Conservation (phyloP, 164 flowering plant species). For the Vitis labrusca region DNA sequence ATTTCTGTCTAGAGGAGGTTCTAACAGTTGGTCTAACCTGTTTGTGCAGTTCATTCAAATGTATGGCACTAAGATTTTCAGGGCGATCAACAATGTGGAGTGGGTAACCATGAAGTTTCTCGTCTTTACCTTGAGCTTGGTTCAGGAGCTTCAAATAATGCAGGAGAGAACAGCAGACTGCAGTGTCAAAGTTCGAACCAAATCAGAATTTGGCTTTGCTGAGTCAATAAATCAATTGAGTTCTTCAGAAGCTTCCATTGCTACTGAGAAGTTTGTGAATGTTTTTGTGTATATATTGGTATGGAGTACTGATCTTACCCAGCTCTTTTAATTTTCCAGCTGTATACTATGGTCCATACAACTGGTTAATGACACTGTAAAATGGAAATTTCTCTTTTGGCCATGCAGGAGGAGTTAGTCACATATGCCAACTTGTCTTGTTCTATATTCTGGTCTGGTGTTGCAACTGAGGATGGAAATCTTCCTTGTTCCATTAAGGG, state of each 20-base stretch:
- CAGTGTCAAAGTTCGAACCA: slow-evolving; percentile 17
- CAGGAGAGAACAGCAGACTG: slow-evolving; percentile 30
- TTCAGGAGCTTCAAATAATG: slow-evolving; percentile 62
- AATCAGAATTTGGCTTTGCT: slow-evolving; percentile 19
- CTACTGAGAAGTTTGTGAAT: slow-evolving; percentile 37
- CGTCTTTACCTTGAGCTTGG: slow-evolving; percentile 53
- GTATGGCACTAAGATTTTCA: slow-evolving; percentile 39
- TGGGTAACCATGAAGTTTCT: slow-evolving; percentile 63
- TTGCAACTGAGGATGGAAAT: slow-evolving; percentile 19
- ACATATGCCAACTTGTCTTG: slow-evolving; percentile 56
- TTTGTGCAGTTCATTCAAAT: slow-evolving; percentile 66
- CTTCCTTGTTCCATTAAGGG: slow-evolving; percentile 80
- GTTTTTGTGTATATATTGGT: slow-evolving; percentile 60
- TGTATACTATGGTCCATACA: background rate
- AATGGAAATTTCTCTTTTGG: slow-evolving; percentile 1
- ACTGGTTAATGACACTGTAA: slow-evolving; percentile 1
- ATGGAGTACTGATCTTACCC: slow-evolving; percentile 8
- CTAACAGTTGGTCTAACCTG: slow-evolving; percentile 7
- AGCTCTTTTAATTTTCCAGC: background rate
- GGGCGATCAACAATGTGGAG: slow-evolving; percentile 20
- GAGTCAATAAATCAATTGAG: slow-evolving; percentile 15
- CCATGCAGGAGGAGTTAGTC: slow-evolving; percentile 65
- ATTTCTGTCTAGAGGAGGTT: background rate
- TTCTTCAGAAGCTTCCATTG: slow-evolving; percentile 16
- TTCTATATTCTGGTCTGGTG: slow-evolving; percentile 61